Conservation (phyloP, 208 protist species). For the Willaertia magna region DNA sequence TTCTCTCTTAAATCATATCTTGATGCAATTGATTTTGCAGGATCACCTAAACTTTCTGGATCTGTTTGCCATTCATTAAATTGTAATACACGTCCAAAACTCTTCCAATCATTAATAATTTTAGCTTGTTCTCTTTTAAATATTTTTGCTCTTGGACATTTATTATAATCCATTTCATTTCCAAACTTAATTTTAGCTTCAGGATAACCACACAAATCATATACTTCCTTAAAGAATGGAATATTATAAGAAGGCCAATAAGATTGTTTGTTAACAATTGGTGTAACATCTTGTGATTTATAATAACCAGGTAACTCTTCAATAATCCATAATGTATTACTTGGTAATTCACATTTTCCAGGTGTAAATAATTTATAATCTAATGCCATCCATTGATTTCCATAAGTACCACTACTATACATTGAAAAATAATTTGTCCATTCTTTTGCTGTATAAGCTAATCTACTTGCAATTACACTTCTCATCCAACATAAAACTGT, state of each 20-base stretch:
- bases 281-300: slow-evolving; percentile 17
- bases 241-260: slow-evolving; percentile 40
- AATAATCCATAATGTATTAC: slow-evolving; percentile 28
- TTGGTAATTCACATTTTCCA: not conserved
- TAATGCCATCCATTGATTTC: slow-evolving; percentile 38
- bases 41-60: slow-evolving; percentile 31
- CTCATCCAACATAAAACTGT: not conserved
- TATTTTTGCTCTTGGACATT: slow-evolving; percentile 1
- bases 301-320: slow-evolving; percentile 35
- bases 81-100: slow-evolving; percentile 30
- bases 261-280: slow-evolving; percentile 17
- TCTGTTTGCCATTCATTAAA: slow-evolving; percentile 57
- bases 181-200: not conserved
- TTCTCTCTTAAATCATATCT: slow-evolving; percentile 33
- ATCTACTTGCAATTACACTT: not conserved
- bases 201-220: slow-evolving; percentile 20
- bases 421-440: not conserved
- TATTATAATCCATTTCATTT: not conserved
- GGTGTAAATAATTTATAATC: slow-evolving; percentile 30
- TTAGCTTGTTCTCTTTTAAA: not conserved
- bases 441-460: not conserved
- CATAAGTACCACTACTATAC: not conserved
- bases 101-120: not conserved
- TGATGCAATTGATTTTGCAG: slow-evolving; percentile 25
- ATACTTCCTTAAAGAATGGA: slow-evolving; percentile 29